phyloP scores from a whole-genome alignment of 73 alveolate species.

The Paraurostyla sp. region DNA sequence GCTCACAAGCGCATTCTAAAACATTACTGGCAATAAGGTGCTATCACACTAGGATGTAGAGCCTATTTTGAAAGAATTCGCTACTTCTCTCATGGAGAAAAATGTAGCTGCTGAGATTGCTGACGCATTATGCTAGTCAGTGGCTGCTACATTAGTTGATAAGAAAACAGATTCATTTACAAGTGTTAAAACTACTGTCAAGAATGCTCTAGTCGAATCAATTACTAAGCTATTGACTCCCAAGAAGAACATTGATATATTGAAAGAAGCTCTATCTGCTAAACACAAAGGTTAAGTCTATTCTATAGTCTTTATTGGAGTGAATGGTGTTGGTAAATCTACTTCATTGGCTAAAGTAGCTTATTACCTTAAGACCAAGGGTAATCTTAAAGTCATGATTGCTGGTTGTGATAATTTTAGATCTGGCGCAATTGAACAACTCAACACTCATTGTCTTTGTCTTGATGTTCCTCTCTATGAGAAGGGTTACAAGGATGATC shows the following conservation, averaged over 20 bases:
- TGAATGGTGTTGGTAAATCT: conserved; percentile 99
- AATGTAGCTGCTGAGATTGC: conserved; percentile 98
- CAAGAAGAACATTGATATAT: conserved; percentile 92
- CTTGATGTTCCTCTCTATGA: conserved; percentile 97
- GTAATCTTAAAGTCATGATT: conserved; percentile 91
- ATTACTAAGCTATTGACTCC: conserved; percentile 96
- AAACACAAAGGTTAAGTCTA: conserved; percentile 94
- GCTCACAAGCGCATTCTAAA: conserved; percentile 69
- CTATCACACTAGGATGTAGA: conserved; percentile 93
- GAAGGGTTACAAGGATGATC: conserved; percentile 99
- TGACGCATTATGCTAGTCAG: conserved; percentile 88
- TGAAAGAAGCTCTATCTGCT: conserved; percentile 95
- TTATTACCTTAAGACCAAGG: conserved; percentile 91
- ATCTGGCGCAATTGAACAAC: conserved; percentile 99
- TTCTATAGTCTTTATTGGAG: conserved; percentile 96
- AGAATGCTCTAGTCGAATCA: conserved; percentile 89
- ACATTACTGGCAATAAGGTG: conserved; percentile 83
- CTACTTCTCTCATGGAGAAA: conserved; percentile 89
- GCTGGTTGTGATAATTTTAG: conserved; percentile 99
- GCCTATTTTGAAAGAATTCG: conserved; percentile 93
- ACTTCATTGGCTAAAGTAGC: conserved; percentile 99
- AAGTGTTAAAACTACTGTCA: conserved; percentile 92
- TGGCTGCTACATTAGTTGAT: conserved; percentile 85
- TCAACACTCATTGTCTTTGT: conserved; percentile 97
- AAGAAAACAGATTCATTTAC: conserved; percentile 96